phyloP scores from a whole-genome alignment of 2,329 filamentous ascomycete species.

The Coniochaeta ligniaria region DNA sequence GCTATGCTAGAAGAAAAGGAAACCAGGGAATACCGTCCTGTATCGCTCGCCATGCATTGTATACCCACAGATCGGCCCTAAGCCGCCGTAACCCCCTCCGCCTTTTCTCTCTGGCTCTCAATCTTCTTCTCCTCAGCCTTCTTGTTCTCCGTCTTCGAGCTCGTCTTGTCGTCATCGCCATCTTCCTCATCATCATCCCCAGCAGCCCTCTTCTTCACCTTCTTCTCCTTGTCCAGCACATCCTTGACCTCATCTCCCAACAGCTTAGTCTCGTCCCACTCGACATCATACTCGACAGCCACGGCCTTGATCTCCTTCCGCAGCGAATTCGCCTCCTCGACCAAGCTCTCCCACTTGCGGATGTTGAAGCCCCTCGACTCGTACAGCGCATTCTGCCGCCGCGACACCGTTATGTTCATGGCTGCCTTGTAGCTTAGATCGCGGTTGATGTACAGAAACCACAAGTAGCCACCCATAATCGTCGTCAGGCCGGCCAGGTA shows the following conservation, averaged over 20 bases:
- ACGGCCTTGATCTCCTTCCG: slow-evolving; percentile 73
- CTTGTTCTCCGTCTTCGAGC: slow-evolving; percentile 15
- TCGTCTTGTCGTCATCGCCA: slow-evolving; percentile 22
- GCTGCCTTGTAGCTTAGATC: slow-evolving; percentile 83
- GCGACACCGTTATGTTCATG: slow-evolving; percentile 78
- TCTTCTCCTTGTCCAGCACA: slow-evolving; percentile 41
- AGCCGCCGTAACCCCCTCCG: not conserved
- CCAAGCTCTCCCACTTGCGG: slow-evolving; percentile 66
- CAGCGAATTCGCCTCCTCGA: slow-evolving; percentile 73
- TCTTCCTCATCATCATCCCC: slow-evolving; percentile 32
- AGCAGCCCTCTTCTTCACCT: slow-evolving; percentile 28
- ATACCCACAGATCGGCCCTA: not conserved
- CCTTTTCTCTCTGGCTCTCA: slow-evolving; percentile 14
- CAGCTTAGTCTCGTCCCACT: slow-evolving; percentile 75
- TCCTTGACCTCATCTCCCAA: slow-evolving; percentile 60
- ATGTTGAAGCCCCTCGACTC: slow-evolving; percentile 68
- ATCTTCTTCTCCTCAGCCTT: slow-evolving; percentile 14
- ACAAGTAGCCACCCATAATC: slow-evolving; percentile 84
- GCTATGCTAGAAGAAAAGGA: not conserved
- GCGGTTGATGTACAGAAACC: slow-evolving; percentile 88
- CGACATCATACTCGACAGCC: slow-evolving; percentile 81
- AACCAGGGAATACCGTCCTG: not conserved
- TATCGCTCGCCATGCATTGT: not conserved
- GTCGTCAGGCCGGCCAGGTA: slow-evolving; percentile 82
- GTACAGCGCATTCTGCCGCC: slow-evolving; percentile 72